A percentile compares a stretch with the other conserved stretches of the same genome.
These are phyloP conservation scores for Voacanga thouarsii DNA, from an alignment of 257 asterid species.

Conservation along the genomic window DNA sequence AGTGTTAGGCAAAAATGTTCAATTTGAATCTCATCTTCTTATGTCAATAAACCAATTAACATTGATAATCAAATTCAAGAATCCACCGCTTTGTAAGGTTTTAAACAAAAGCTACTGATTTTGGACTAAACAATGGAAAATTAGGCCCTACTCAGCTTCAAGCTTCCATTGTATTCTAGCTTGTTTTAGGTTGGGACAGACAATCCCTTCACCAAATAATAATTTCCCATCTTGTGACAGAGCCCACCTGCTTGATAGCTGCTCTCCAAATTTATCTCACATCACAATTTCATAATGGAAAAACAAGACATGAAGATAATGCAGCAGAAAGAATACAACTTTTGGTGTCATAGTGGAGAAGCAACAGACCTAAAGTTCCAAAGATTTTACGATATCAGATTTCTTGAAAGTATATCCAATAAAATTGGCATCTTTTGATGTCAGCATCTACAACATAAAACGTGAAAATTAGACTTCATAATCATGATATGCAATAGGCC, in stretches of 20 bases:
- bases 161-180: neutral
- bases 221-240: neutral
- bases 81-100: too few relatives aligned
- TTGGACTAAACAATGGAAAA: neutral
- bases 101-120: too few relatives aligned
- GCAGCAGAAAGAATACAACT: neutral
- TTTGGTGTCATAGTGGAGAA: neutral
- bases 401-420: slow-evolving; percentile 96
- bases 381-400: slow-evolving; percentile 76
- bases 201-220: neutral
- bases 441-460: slow-evolving; percentile 65
- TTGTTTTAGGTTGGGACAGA: neutral
- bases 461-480: neutral
- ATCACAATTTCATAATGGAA: neutral
- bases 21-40: too few relatives aligned
- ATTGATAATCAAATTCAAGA: too few relatives aligned
- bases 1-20: too few relatives aligned
- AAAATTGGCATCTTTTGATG: slow-evolving; percentile 90
- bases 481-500: neutral
- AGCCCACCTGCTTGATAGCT: neutral
- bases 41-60: too few relatives aligned
- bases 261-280: neutral
- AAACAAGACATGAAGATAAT: neutral
- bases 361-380: slow-evolving; percentile 62
- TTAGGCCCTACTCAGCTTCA: neutral